Evolutionary conservation across 2,329 filamentous ascomycete species (phyloP), one percentile per base, ranked within the genome.

Genomic region (Cryphonectria radicalis): DNA sequence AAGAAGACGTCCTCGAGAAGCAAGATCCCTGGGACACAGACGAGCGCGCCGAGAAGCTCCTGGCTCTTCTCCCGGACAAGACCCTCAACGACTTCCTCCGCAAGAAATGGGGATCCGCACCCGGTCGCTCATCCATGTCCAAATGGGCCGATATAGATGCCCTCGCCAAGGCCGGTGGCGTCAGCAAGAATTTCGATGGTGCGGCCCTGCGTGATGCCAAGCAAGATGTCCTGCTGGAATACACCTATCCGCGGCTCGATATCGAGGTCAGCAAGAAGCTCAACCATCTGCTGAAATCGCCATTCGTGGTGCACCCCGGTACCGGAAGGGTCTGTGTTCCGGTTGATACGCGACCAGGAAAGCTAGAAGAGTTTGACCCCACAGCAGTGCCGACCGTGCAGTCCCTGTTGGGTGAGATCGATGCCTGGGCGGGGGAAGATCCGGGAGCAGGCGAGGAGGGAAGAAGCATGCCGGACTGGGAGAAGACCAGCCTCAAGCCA

Each of bases 241-340:
- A 99, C 83, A 98, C 96, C 8, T 99, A 99, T 81, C 96, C 96
- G 3, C 92, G 96, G 55, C 92, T 99, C 69, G 96, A 99, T 85
- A 95, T 96, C 73, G 94, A 97, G 81, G 96, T 99, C 79, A 96
- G 93, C 79, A 98, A 98, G 86, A 97, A 98, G 80, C 89, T 97
- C 70, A 98, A 98, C 84, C 96, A 99, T 87, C 89, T 99, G 87
- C 90, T 99, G 76, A 99, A 99, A 81, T 95, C 92, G 73, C 96
- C 96, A 0, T 99, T 99, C 78, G 95, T 98, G 73, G 91, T 99
- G 53, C 96, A 99, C 80, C 96, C 96, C 0, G 94, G 94, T 25
- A 99, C 96, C 0, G 95, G 96, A 0, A 86, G 95, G 69, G 93
- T 99, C 8, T 99, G 96, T 83, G 96, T 99, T 67, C 96, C 96